Conservation (phyloP, 1,284 basidiomycete species). For the Coriolopsis trogii region DNA sequence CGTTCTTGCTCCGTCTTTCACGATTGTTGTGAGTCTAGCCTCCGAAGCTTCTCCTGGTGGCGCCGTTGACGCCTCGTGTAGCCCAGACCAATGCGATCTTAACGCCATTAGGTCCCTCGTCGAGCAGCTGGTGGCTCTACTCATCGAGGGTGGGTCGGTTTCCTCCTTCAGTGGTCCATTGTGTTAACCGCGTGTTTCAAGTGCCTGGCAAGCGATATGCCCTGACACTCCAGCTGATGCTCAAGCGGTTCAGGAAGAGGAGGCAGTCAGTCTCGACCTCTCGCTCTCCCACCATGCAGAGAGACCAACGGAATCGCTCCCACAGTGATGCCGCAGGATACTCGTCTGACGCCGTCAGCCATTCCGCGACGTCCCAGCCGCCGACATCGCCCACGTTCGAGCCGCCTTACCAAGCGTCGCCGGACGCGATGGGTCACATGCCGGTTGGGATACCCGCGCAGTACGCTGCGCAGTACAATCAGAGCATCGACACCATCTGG, state of each 20-base stretch:
- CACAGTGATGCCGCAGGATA: constrained; percentile 30
- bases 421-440: constrained; percentile 28
- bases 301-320: constrained; percentile 41
- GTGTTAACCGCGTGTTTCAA: constrained; percentile 34
- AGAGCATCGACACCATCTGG: constrained; percentile 75
- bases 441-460: constrained; percentile 33
- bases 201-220: constrained; percentile 91
- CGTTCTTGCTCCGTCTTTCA: constrained; percentile 83
- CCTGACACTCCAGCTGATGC: constrained; percentile 83
- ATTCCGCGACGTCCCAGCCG: constrained; percentile 26
- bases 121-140: constrained; percentile 73
- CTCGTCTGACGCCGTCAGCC: constrained; percentile 26
- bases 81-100: constrained; percentile 83
- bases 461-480: constrained; percentile 36
- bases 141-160: constrained; percentile 65
- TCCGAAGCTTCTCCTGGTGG: background rate
- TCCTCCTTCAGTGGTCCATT: constrained; percentile 13
- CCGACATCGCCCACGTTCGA: constrained; percentile 37
- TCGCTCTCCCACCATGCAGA: constrained; percentile 58
- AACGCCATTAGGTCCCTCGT: constrained; percentile 77
- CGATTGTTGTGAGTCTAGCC: constrained; percentile 75
- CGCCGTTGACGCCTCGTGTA: constrained; percentile 32
- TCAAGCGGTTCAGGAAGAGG: constrained; percentile 77
- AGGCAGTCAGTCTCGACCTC: constrained; percentile 53
- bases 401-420: constrained; percentile 28